Conservation (phyloP, 176 grass and related monocot species). For the Saccharum spontaneum region DNA sequence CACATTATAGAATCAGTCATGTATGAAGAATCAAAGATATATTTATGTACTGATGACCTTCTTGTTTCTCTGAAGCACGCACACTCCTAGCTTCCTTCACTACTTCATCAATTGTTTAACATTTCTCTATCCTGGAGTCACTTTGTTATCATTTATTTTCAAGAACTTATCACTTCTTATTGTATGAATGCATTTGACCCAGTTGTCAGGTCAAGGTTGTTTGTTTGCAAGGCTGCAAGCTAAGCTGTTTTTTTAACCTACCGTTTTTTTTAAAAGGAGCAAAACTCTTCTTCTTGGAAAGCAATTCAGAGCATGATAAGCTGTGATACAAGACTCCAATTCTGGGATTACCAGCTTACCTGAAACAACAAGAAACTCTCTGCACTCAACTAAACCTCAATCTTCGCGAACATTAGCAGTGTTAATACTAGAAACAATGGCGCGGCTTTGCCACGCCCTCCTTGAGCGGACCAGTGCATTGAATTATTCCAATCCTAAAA, state of each 20-base stretch:
- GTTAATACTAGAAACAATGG: too few species aligned
- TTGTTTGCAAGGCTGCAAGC: not conserved
- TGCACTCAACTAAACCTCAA: not conserved
- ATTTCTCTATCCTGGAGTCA: not conserved
- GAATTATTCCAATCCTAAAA: too few species aligned
- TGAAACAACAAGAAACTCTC: not conserved
- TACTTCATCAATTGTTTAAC: not conserved
- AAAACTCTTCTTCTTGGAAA: not conserved
- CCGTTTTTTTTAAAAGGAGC: not conserved
- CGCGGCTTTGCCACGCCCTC: too few species aligned
- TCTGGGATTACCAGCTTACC: not conserved
- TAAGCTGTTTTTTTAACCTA: not conserved
- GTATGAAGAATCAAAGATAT: constrained; percentile 28
- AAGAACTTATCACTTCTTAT: not conserved
- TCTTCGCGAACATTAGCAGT: not conserved
- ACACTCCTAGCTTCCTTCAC: not conserved
- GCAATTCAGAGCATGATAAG: not conserved
- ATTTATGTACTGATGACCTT: constrained; percentile 43
- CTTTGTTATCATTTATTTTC: not conserved
- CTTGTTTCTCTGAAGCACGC: constrained; percentile 11
- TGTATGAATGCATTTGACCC: not conserved
- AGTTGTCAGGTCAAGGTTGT: not conserved
- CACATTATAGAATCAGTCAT: constrained; percentile 34
- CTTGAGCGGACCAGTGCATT: too few species aligned
- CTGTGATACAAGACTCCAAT: not conserved